Base-by-base conservation (phyloP, 495 filamentous ascomycete species). In the Extremus antarcticus region DNA sequence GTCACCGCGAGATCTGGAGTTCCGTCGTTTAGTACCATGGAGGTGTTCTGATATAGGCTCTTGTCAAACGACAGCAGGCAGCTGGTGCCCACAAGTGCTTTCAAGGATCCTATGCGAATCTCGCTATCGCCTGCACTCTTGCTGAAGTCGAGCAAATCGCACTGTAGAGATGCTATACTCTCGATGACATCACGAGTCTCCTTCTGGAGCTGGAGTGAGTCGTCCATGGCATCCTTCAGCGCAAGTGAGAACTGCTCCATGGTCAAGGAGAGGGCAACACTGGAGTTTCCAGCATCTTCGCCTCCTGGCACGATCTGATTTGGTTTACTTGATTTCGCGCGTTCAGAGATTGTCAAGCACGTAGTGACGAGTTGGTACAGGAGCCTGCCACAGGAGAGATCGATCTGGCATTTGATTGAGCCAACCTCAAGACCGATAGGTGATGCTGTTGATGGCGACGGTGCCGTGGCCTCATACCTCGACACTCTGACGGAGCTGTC, bases 141-240 rank as follows among this genome's bases (percentile, higher is more conserved):
- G 19, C 2, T 46, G n/a, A 54, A 17, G 9, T 10, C n/a, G 1
- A 43, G 2, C 80, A 56, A 82, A 73, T 25, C 85, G 83, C n/a
- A 80, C 76, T 7, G 77, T 76, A 67, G 86, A 88, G 9, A 86
- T 95, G 79, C 0, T 65, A 71, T 63, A 94, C 84, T 25, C 13
- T 48, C 41, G 15, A 21, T n/a, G 41, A 8, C 7, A 7, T n/a
- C 17, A 17, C 25, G 8, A 4, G 10, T 4, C 7, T 13, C 13
- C 9, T 16, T 10, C 3, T 48, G 7, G 17, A 9, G 19, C 46
- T 25, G 46, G 19, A 48, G 2, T 24, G 20, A 48, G 21, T 25
- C 13, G 20, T 25, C 21, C 13, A 25, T 7, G 7, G 46, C 23
- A 11, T 25, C 46, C 17, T 48, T 48, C 13, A 48, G 20, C 3